Conservation (phyloP, 768 basidiomycete genomes). For the Nidula microcarpa region DNA sequence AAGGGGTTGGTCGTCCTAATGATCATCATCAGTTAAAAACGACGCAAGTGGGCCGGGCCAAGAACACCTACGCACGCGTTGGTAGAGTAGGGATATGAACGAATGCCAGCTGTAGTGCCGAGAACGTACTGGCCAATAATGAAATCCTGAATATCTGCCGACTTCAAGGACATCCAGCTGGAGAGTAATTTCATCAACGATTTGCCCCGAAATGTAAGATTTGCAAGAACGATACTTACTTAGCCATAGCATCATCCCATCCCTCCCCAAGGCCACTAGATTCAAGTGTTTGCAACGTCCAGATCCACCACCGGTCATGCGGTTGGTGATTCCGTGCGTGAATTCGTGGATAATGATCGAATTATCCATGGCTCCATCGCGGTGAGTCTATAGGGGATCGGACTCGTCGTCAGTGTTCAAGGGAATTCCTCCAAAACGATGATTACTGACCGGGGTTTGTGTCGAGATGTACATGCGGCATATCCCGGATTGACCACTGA, state of each 20-base stretch:
- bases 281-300: slow-evolving; percentile 52
- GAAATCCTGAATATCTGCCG: slow-evolving; percentile 20
- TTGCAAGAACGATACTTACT: slow-evolving; percentile 11
- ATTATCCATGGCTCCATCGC: slow-evolving; percentile 49
- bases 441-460: slow-evolving; percentile 1
- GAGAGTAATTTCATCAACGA: neutral
- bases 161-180: slow-evolving; percentile 18
- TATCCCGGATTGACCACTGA: slow-evolving; percentile 9
- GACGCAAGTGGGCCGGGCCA: neutral
- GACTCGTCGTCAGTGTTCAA: too few relatives aligned
- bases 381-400: slow-evolving; percentile 22
- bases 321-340: slow-evolving; percentile 37
- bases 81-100: slow-evolving; percentile 45
- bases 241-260: slow-evolving; percentile 47
- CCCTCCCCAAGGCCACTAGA: slow-evolving; percentile 63
- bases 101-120: slow-evolving; percentile 36
- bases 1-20: slow-evolving; percentile 27
- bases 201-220: too few relatives aligned
- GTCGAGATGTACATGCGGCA: slow-evolving; percentile 20
- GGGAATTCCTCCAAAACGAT: too few relatives aligned
- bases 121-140: slow-evolving; percentile 26
- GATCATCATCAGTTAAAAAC: neutral
- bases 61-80: slow-evolving; percentile 18
- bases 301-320: slow-evolving; percentile 44
- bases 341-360: slow-evolving; percentile 40